Percentiles rank a stretch among this genome's conserved stretches.
These are phyloP conservation scores for Tricholoma matsutake DNA, from an alignment of 768 basidiomycete species.

Conservation along the genomic window DNA sequence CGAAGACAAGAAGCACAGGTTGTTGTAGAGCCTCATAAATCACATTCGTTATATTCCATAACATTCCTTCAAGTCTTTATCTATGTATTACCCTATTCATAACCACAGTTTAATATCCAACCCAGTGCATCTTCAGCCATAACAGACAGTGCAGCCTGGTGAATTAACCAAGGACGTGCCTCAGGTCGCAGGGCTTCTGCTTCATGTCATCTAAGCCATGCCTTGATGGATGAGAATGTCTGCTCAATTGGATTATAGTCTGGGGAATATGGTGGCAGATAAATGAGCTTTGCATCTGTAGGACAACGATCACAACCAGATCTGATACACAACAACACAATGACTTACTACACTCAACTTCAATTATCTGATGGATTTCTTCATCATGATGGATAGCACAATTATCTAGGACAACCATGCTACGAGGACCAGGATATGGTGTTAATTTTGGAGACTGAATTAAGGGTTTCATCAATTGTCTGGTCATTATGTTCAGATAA, in stretches of 20 bases:
- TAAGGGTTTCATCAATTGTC: no score
- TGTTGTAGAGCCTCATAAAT: no score
- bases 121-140: not conserved
- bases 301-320: not conserved
- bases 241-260: not conserved
- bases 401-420: not conserved
- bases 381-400: not conserved
- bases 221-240: not conserved
- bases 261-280: not conserved
- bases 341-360: not conserved
- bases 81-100: no score
- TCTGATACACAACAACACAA: not conserved
- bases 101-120: not conserved
- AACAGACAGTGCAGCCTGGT: not conserved
- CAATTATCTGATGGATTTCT: not conserved
- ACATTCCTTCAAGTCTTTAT: no score
- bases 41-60: no score
- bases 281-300: not conserved
- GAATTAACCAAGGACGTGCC: not conserved
- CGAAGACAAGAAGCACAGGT: no score
- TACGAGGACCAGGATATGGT: not conserved
- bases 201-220: not conserved
- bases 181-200: not conserved
- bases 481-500: no score
- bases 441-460: not conserved